phyloP scores from a whole-genome alignment of 2,329 filamentous ascomycete species.

The Blumeria graminis region DNA sequence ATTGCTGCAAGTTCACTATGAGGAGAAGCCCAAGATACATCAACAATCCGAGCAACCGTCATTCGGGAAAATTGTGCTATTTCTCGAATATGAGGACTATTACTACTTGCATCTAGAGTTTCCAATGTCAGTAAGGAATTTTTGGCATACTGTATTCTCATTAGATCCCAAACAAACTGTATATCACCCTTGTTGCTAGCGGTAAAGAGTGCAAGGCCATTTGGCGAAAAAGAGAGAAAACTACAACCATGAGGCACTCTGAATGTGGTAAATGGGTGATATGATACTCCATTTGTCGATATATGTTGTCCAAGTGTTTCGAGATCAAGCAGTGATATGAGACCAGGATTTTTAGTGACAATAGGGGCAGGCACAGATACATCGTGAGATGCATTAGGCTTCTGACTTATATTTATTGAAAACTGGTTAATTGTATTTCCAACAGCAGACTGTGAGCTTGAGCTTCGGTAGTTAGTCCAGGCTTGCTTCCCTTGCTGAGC shows the following conservation, averaged over 20 bases:
- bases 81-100: conserved; percentile 46
- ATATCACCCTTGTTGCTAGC: conserved; percentile 67
- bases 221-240: conserved; percentile 55
- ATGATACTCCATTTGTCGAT: conserved; percentile 13
- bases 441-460: conserved; percentile 20
- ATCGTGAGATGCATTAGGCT: conserved; percentile 58
- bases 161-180: conserved; percentile 59
- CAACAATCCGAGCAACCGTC: conserved; percentile 75
- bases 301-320: conserved; percentile 28
- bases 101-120: conserved; percentile 17
- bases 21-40: conserved; percentile 68
- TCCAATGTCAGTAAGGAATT: conserved; percentile 31
- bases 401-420: conserved; percentile 14
- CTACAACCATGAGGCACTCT: conserved; percentile 50
- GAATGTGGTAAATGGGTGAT: conserved; percentile 46
- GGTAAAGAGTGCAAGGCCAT: conserved; percentile 49
- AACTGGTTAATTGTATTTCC: conserved; percentile 15
- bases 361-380: conserved; percentile 22
- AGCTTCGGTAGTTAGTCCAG: conserved; percentile 63
- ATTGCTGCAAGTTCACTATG: conserved; percentile 66
- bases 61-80: conserved; percentile 74
- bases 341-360: conserved; percentile 38
- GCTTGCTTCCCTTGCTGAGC: conserved; percentile 54
- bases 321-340: conserved; percentile 54
- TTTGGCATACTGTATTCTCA: conserved; percentile 38